Conservation (phyloP, 805 yeast genomes). For the Jamesozyma jinghongensis region DNA sequence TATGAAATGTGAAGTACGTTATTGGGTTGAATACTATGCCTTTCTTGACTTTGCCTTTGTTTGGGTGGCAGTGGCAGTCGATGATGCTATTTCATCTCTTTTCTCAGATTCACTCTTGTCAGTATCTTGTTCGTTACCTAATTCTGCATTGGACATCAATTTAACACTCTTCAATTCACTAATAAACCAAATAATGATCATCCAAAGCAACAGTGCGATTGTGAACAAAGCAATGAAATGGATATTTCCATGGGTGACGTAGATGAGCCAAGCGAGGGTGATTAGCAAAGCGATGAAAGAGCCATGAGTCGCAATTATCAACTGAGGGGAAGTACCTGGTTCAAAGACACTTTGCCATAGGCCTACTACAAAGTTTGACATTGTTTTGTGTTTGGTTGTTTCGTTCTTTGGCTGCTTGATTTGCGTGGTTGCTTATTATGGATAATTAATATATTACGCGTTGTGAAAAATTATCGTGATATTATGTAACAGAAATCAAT, state of each 20-base stretch:
- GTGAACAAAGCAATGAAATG: conserved; percentile 53
- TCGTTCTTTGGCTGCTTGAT: neutral
- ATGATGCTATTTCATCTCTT: too few species aligned
- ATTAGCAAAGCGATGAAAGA: conserved; percentile 62
- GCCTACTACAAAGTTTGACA: conserved; percentile 34
- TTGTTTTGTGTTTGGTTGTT: conserved; percentile 2
- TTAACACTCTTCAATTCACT: conserved; percentile 45
- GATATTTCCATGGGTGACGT: conserved; percentile 49
- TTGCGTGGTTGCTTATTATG: neutral
- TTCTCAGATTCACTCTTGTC: neutral
- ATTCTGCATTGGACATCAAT: conserved; percentile 24
- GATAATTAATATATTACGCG: too few species aligned
- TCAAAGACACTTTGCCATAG: conserved; percentile 87
- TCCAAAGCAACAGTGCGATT: conserved; percentile 63
- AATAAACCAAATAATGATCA: conserved; percentile 80
- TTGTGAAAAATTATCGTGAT: too few species aligned
- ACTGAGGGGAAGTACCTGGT: conserved; percentile 88
- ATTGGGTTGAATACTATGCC: conserved; percentile 3
- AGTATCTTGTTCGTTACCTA: too few species aligned
- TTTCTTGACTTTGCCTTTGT: conserved; percentile 6
- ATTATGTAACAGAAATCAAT: neutral
- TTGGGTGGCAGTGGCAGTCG: conserved; percentile 2
- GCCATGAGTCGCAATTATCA: conserved; percentile 79
- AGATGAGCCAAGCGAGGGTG: conserved; percentile 45
- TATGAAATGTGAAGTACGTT: too few species aligned